Conservation (phyloP, 768 basidiomycete genomes). For the Tulasnella sp. region DNA sequence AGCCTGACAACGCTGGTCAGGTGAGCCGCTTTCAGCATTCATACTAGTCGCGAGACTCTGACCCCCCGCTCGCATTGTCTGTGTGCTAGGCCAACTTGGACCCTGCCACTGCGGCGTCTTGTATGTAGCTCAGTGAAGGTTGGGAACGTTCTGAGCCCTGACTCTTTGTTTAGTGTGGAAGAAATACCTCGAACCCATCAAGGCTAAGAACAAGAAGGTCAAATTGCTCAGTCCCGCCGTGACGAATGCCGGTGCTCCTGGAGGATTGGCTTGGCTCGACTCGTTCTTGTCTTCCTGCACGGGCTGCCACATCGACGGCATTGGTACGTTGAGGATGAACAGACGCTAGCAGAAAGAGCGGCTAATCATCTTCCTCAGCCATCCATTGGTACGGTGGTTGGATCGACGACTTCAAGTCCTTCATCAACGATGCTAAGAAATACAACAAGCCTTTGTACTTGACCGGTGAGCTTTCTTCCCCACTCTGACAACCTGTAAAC, state of each 20-base stretch:
- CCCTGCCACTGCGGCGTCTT: constrained; percentile 2
- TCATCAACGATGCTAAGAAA: constrained; percentile 26
- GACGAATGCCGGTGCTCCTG: constrained; percentile 19
- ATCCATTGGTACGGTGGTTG: constrained; percentile 31
- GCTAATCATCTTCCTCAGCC: background rate
- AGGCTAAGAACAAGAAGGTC: background rate
- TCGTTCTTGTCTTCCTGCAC: constrained; percentile 19
- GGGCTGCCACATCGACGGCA: constrained; percentile 9
- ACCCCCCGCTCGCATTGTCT: background rate
- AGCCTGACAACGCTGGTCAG: constrained; percentile 30
- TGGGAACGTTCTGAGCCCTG: background rate
- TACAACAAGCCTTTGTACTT: constrained; percentile 26
- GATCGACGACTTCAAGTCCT: constrained; percentile 25
- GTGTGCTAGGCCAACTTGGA: background rate
- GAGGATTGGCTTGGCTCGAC: constrained; percentile 20
- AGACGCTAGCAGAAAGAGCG: background rate
- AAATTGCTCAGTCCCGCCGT: constrained; percentile 14
- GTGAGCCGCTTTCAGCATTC: background rate
- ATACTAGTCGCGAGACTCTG: background rate
- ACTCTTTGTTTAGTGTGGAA: constrained; percentile 16
- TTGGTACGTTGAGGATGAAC: background rate
- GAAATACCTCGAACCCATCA: constrained; percentile 24
- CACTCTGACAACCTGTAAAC: background rate
- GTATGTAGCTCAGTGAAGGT: background rate
- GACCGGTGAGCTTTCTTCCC: constrained; percentile 13